Evolutionary conservation across 345 rosid genomes (phyloP).

Genomic region (Clarkia xantiana): DNA sequence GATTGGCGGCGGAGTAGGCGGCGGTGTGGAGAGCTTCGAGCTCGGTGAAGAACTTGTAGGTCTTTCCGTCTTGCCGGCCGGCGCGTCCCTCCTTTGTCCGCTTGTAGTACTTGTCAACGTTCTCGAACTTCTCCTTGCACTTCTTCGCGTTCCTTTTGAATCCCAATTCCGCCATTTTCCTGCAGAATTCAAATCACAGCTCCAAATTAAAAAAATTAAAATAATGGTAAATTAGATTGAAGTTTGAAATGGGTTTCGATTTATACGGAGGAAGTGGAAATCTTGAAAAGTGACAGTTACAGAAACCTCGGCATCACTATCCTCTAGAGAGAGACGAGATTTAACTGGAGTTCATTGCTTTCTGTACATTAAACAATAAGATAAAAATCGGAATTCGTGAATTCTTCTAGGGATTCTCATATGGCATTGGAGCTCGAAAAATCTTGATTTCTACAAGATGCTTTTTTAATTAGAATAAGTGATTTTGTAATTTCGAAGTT

Average conservation of each 20-base stretch:
- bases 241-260: background rate
- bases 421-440: conserved; percentile 2
- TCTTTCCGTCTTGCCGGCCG: conserved; percentile 78
- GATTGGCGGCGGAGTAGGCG: background rate
- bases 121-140: conserved; percentile 91
- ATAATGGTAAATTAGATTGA: no score
- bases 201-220: no score
- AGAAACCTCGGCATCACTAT: no score
- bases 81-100: conserved; percentile 76
- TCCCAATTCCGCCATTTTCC: conserved; percentile 73
- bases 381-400: conserved; percentile 5
- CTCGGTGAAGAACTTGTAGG: conserved; percentile 66
- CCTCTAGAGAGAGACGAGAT: background rate
- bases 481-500: no score
- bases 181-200: conserved; percentile 12
- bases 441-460: conserved; percentile 4
- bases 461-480: background rate
- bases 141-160: conserved; percentile 70
- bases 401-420: conserved; percentile 47
- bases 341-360: background rate
- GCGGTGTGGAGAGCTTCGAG: conserved; percentile 56
- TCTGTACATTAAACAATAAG: background rate
- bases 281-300: no score
- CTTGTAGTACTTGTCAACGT: conserved; percentile 87
- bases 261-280: no score